phyloP scores from a whole-genome alignment of 2,329 filamentous ascomycete genomes.

The Colletotrichum costaricense region DNA sequence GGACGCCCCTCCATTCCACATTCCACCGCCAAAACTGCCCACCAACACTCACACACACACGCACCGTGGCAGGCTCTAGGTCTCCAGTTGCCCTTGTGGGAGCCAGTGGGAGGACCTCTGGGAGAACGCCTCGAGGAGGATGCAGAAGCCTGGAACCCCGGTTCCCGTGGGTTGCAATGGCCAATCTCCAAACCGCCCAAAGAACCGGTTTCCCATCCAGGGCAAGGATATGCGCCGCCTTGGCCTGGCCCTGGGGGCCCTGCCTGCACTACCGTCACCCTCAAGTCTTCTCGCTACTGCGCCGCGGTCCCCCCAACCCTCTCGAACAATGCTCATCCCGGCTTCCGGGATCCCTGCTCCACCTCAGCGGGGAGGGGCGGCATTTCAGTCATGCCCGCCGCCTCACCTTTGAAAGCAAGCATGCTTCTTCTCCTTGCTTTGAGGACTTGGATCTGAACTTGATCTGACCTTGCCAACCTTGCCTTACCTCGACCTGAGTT shows the following conservation, averaged over 20 bases:
- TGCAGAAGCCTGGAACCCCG: background rate
- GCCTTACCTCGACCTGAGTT: background rate
- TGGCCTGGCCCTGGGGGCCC: constrained; percentile 25
- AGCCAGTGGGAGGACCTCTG: background rate
- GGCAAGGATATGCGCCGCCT: constrained; percentile 27
- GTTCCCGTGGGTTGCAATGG: constrained; percentile 10
- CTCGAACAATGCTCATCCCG: constrained; percentile 27
- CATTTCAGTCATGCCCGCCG: constrained; percentile 34
- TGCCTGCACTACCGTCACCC: constrained; percentile 1
- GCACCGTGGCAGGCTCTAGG: background rate
- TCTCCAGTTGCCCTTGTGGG: background rate
- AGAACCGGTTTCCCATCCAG: constrained; percentile 33
- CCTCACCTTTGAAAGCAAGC: constrained; percentile 23
- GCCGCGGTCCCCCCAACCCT: constrained; percentile 10
- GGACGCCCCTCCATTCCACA: background rate
- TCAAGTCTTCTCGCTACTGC: background rate
- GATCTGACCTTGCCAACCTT: background rate
- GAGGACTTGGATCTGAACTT: background rate
- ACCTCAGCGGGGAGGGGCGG: constrained; percentile 31
- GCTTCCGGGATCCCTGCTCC: constrained; percentile 27
- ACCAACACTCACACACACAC: background rate
- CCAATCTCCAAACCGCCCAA: constrained; percentile 27
- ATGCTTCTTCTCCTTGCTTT: constrained; percentile 16
- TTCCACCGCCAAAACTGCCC: background rate
- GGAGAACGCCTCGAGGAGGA: background rate